These are phyloP conservation scores for Rutstroemia sp. DNA, from an alignment of 2,329 filamentous ascomycete genomes.

Conservation along the genomic window DNA sequence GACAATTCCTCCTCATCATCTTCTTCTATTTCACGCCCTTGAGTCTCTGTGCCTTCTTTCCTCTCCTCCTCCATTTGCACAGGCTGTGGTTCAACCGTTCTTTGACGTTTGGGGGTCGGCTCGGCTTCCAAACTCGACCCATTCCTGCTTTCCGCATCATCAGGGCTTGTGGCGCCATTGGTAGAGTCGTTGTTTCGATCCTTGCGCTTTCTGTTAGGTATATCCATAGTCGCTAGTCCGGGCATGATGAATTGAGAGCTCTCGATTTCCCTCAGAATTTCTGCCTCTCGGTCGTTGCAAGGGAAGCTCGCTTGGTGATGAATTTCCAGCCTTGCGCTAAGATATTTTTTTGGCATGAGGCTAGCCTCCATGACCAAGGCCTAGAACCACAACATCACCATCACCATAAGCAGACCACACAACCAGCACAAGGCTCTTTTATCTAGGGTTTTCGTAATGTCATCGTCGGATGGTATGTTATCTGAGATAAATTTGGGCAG, in stretches of 20 bases:
- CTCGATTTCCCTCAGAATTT: neutral
- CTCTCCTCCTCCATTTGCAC: slow-evolving; percentile 18
- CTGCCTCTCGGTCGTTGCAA: neutral
- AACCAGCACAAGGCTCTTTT: too few relatives aligned
- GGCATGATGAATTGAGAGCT: neutral
- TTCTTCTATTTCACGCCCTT: slow-evolving; percentile 23
- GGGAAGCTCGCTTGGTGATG: slow-evolving; percentile 9
- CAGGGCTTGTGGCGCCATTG: neutral
- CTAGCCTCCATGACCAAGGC: neutral
- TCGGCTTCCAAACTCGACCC: neutral
- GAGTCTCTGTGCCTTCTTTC: slow-evolving; percentile 18
- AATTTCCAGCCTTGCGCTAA: slow-evolving; percentile 8
- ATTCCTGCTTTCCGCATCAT: neutral
- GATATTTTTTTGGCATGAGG: neutral
- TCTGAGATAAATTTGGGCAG: too few relatives aligned
- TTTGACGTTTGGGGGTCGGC: slow-evolving; percentile 6
- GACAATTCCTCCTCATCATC: slow-evolving; percentile 31
- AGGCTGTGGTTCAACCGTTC: slow-evolving; percentile 1
- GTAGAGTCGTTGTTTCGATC: slow-evolving; percentile 2
- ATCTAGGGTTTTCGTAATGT: too few relatives aligned
- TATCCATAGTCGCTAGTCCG: neutral
- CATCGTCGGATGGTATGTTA: too few relatives aligned
- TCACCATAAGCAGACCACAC: too few relatives aligned
- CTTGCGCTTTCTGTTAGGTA: slow-evolving; percentile 3
- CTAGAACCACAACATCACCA: too few relatives aligned